These are phyloP conservation scores for Cercospora sp. DNA, from an alignment of 2,329 filamentous ascomycete genomes.

Conservation along the genomic window DNA sequence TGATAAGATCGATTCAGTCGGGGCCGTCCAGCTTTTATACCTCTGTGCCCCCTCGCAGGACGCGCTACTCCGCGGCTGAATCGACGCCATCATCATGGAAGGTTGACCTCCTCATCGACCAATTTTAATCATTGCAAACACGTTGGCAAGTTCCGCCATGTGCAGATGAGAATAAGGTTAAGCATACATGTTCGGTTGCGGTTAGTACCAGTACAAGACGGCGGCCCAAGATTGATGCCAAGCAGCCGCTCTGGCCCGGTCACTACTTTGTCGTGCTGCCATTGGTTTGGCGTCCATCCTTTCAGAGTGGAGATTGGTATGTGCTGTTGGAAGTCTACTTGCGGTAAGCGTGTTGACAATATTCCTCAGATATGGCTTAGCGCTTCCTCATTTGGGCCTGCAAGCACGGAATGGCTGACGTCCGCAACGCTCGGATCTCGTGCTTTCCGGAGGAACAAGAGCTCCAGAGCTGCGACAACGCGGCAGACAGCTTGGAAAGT, in stretches of 20 bases:
- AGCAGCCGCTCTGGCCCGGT: neutral
- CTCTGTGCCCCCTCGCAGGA: neutral
- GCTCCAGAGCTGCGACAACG: neutral
- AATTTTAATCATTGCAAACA: constrained; percentile 1
- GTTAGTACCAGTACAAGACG: neutral
- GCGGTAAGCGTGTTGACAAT: neutral
- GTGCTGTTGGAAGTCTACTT: neutral
- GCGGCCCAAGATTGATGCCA: constrained; percentile 1
- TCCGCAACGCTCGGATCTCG: neutral
- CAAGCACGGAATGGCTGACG: neutral
- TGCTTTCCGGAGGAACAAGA: neutral
- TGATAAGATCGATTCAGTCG: neutral
- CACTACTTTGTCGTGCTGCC: neutral
- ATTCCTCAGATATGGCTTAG: neutral
- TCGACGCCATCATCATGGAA: constrained; percentile 4
- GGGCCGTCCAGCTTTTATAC: neutral
- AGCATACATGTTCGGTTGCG: constrained; percentile 16
- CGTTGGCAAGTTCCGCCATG: neutral
- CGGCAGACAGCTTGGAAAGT: neutral
- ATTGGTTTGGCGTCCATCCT: neutral
- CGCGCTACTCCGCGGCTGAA: neutral
- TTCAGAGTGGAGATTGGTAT: neutral
- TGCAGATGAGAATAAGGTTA: constrained; percentile 14
- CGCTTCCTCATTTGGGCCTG: neutral
- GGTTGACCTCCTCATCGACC: neutral